Evolutionary conservation across 306 rosid species (phyloP).

Genomic region (Alnus rubra): DNA sequence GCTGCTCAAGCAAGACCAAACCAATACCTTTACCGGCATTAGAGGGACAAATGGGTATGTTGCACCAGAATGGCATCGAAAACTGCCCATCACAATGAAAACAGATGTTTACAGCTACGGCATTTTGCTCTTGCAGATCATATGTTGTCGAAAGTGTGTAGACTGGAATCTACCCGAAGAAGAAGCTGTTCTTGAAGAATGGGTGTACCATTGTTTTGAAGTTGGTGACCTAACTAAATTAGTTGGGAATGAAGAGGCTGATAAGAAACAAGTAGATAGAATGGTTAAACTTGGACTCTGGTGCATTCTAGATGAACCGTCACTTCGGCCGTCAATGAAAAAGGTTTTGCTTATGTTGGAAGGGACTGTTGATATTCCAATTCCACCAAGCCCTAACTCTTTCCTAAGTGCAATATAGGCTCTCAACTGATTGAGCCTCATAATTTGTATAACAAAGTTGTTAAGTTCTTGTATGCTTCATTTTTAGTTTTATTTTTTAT

Average conservation of each 20-base stretch:
- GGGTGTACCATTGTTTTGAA: neutral
- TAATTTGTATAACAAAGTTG: too few relatives aligned
- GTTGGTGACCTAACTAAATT: neutral
- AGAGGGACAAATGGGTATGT: neutral
- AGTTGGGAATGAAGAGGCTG: neutral
- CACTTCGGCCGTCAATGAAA: neutral
- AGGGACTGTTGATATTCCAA: neutral
- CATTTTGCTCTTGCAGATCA: neutral
- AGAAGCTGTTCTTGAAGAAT: neutral
- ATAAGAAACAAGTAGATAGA: neutral
- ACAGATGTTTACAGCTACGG: neutral
- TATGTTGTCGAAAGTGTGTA: neutral
- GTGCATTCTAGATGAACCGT: neutral
- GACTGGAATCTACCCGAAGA: neutral
- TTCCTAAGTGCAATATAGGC: neutral
- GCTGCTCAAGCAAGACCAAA: neutral
- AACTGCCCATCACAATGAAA: neutral
- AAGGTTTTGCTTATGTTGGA: neutral
- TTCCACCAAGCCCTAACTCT: neutral
- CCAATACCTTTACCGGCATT: neutral
- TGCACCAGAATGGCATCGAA: neutral
- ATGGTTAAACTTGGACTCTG: neutral
- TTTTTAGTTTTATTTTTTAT: too few relatives aligned
- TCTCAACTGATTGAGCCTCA: too few relatives aligned
- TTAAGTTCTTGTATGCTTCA: too few relatives aligned